Evolutionary conservation across 495 filamentous ascomycete species (phyloP).

Genomic region (Aspergillus sparsus): DNA sequence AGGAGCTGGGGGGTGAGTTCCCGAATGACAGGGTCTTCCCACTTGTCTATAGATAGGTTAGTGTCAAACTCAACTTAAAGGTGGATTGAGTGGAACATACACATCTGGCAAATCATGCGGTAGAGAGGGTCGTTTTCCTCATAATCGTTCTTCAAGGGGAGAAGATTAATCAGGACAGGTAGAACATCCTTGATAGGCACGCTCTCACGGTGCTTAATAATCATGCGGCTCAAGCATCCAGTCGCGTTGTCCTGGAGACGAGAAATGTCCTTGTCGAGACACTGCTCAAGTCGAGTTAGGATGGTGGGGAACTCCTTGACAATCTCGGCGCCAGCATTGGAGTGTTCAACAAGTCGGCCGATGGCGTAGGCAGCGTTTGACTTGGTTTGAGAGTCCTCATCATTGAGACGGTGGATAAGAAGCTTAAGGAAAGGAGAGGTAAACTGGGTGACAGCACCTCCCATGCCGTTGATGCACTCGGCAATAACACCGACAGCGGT

Average conservation of each 20-base stretch:
- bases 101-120: constrained; percentile 82
- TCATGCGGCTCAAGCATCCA: constrained; percentile 90
- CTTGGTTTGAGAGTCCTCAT: constrained; percentile 89
- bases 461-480: constrained; percentile 89
- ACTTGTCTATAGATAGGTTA: constrained; percentile 58
- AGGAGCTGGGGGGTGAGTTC: constrained; percentile 75
- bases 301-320: constrained; percentile 74
- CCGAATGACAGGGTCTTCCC: constrained; percentile 69
- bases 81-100: constrained; percentile 50
- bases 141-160: constrained; percentile 91
- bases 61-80: constrained; percentile 12
- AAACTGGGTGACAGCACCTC: constrained; percentile 69
- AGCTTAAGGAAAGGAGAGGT: constrained; percentile 75
- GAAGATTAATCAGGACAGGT: constrained; percentile 71
- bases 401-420: constrained; percentile 80
- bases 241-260: constrained; percentile 90
- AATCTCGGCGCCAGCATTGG: constrained; percentile 68
- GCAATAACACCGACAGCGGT: constrained; percentile 89
- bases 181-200: constrained; percentile 80
- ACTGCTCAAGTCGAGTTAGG: constrained; percentile 77
- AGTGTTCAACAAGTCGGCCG: constrained; percentile 79
- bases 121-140: constrained; percentile 96
- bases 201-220: constrained; percentile 74
- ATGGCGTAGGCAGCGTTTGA: constrained; percentile 92
- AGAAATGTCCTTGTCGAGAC: constrained; percentile 72